Base-by-base conservation (phyloP, 441 rosid genomes). In the Hura crepitans region DNA sequence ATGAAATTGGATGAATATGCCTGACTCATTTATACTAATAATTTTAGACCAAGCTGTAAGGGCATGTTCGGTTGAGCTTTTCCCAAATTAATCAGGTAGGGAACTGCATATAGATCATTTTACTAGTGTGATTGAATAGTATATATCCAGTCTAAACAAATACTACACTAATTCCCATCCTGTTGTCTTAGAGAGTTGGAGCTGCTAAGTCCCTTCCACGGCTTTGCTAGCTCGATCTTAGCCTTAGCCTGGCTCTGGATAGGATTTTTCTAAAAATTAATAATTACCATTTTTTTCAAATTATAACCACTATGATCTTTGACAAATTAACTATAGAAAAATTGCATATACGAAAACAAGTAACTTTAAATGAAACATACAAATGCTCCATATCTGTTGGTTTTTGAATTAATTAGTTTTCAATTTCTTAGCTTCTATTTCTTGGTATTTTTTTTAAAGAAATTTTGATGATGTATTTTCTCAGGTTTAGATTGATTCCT, bases 401-500 rank as follows among this genome's bases (percentile, higher is more conserved):
- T n/a, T n/a, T n/a, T n/a, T n/a, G n/a, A n/a, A n/a, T n/a, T n/a
- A n/a, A n/a, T n/a, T n/a, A n/a, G n/a, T n/a, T n/a, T n/a, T n/a
- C 61, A 61, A 62, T 42, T 6, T 3, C 33, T 42, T 23, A 18
- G 33, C 4, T 37, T 37, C 42, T 37, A 37, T 37, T 37, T 37
- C 8, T 10, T 37, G 0, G 3, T 9, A 17, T 23, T 22, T 31
- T 25, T 39, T 42, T 39, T 51, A 15, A 60, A 39, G 18, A 60
- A 18, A 50, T 5, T 59, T 25, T 17, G n/a, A n/a, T 23, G 64
- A 30, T 25, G 39, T 64, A 9, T 20, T 3, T 55, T 6, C 33
- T 70, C 62, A 35, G 28, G 57, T 2, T 49, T 42, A 67, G 61
- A 69, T 68, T 31, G 71, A 71, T 76, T 72, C 67, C 35, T 59